Percentiles rank a stretch among this genome's conserved stretches.
Conservation (phyloP, 2,329 filamentous ascomycete genomes). For the Fusarium equiseti region DNA sequence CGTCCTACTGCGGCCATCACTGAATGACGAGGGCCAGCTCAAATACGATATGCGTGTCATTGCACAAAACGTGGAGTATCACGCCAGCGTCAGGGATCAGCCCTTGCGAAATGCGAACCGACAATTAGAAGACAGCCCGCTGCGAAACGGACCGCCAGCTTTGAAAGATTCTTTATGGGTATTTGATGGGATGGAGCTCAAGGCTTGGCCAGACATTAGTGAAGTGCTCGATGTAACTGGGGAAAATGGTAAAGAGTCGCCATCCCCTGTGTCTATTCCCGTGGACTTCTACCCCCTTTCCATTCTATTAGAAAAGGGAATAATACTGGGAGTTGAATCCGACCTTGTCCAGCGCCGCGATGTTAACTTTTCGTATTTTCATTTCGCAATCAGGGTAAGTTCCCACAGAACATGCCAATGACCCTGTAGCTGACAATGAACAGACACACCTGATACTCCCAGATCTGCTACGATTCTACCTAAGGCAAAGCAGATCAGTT, state of each 20-base stretch:
- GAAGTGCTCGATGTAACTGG: slow-evolving; percentile 80
- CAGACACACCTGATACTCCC: slow-evolving; percentile 94
- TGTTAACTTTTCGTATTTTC: slow-evolving; percentile 89
- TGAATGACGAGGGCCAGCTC: slow-evolving; percentile 83
- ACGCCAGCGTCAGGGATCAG: slow-evolving; percentile 91
- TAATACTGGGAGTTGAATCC: slow-evolving; percentile 89
- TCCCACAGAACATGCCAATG: not conserved
- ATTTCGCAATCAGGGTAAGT: slow-evolving; percentile 86
- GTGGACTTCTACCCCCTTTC: slow-evolving; percentile 98
- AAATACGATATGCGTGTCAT: slow-evolving; percentile 99
- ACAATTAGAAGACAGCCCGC: slow-evolving; percentile 41
- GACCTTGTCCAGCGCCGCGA: slow-evolving; percentile 95
- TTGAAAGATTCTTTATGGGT: slow-evolving; percentile 92
- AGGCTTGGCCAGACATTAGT: slow-evolving; percentile 89
- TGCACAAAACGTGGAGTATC: slow-evolving; percentile 96
- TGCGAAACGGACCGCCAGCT: slow-evolving; percentile 56
- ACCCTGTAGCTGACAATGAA: slow-evolving; percentile 7
- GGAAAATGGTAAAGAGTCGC: slow-evolving; percentile 76
- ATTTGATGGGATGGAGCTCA: slow-evolving; percentile 88
- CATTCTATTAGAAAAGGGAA: slow-evolving; percentile 86
- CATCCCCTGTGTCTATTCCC: slow-evolving; percentile 79
- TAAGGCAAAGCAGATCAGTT: slow-evolving; percentile 80
- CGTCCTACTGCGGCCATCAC: slow-evolving; percentile 87
- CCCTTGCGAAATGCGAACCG: slow-evolving; percentile 57
- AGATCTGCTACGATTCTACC: slow-evolving; percentile 83